phyloP scores from a whole-genome alignment of 805 yeast species.

The Starmerella davenportii region DNA sequence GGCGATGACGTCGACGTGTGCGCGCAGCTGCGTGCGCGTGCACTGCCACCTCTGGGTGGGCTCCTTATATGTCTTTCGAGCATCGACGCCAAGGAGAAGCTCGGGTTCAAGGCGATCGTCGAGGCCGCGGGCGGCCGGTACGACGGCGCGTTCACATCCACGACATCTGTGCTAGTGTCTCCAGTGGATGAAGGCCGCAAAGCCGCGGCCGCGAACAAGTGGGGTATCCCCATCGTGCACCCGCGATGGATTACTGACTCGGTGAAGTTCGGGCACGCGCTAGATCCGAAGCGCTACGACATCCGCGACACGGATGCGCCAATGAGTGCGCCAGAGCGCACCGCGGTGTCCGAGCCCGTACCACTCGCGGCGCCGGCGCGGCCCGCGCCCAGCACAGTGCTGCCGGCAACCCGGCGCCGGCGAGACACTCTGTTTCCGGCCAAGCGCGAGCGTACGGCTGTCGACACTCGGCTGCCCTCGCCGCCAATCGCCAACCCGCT shows the following conservation, averaged over 20 bases:
- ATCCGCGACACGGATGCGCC: slow-evolving; percentile 5
- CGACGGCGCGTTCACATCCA: slow-evolving; percentile 17
- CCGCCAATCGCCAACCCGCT: neutral
- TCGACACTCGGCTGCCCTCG: neutral
- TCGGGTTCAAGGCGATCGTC: slow-evolving; percentile 17
- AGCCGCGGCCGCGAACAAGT: slow-evolving; percentile 24
- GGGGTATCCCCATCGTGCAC: slow-evolving; percentile 27
- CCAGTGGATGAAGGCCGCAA: slow-evolving; percentile 21
- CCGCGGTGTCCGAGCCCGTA: neutral
- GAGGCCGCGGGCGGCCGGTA: slow-evolving; percentile 23
- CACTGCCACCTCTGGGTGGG: slow-evolving; percentile 20
- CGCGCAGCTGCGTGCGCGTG: slow-evolving; percentile 15
- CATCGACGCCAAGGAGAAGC: slow-evolving; percentile 18
- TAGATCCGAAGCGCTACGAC: slow-evolving; percentile 24
- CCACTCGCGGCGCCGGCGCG: neutral
- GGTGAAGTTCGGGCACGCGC: slow-evolving; percentile 25
- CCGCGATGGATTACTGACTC: slow-evolving; percentile 31
- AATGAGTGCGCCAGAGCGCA: slow-evolving; percentile 3
- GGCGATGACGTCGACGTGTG: slow-evolving; percentile 26
- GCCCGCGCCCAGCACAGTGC: neutral
- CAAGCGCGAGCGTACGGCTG: neutral
- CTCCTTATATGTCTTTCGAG: slow-evolving; percentile 26
- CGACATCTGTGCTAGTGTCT: slow-evolving; percentile 21
- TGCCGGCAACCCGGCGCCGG: neutral
- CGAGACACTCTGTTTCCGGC: neutral